These are phyloP conservation scores for Naematelia encephala DNA, from an alignment of 768 basidiomycete genomes.

Conservation along the genomic window DNA sequence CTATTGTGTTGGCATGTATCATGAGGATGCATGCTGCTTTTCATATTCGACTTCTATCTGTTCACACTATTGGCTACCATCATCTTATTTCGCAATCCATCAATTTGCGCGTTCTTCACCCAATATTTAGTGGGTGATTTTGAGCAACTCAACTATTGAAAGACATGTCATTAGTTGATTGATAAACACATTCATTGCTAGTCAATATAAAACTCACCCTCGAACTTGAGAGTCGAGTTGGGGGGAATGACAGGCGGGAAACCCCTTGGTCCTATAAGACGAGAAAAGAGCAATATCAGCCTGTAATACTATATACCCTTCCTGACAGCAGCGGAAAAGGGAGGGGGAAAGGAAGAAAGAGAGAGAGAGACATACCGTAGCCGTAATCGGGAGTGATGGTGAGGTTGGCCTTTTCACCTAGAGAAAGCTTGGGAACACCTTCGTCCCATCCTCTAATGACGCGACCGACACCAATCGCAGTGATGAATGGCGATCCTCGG, in stretches of 20 bases:
- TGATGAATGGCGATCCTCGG: slow-evolving; percentile 14
- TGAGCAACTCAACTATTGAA: slow-evolving; percentile 37
- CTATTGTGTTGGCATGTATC: not conserved
- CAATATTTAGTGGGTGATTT: too few species aligned
- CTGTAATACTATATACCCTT: not conserved
- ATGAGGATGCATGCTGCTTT: too few species aligned
- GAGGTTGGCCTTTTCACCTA: slow-evolving; percentile 51
- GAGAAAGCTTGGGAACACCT: slow-evolving; percentile 48
- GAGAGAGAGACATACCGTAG: slow-evolving; percentile 25
- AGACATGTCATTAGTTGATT: not conserved
- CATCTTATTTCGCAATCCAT: too few species aligned
- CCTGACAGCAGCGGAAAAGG: not conserved
- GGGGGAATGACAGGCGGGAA: slow-evolving; percentile 52
- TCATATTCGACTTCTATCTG: too few species aligned
- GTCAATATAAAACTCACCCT: slow-evolving; percentile 25
- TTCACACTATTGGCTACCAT: too few species aligned
- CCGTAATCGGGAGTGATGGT: slow-evolving; percentile 51
- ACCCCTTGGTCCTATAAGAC: slow-evolving; percentile 39
- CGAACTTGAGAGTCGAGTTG: slow-evolving; percentile 50
- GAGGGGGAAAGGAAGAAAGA: not conserved
- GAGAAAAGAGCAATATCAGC: slow-evolving; percentile 1
- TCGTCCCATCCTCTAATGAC: slow-evolving; percentile 52
- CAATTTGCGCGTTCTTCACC: too few species aligned
- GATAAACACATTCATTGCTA: not conserved
- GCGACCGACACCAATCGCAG: slow-evolving; percentile 33